phyloP scores from a whole-genome alignment of 768 basidiomycete species.

The Leucogyrophana mollusca region DNA sequence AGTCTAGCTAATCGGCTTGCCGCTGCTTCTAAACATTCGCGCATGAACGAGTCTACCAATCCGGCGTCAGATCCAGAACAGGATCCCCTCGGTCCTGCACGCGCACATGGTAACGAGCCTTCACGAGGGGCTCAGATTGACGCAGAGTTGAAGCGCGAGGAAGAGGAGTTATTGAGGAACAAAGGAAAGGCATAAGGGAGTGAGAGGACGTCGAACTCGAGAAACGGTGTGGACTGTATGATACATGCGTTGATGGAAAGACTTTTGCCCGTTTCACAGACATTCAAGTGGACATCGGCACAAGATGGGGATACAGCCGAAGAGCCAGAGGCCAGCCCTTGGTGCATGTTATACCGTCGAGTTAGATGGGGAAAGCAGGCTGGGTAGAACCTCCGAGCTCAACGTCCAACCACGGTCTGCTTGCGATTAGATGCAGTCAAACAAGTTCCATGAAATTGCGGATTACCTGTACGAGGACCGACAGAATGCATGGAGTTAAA shows the following conservation, averaged over 20 bases:
- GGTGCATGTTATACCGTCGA: no score
- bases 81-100: constrained; percentile 50
- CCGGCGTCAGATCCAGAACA: constrained; percentile 28
- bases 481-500: constrained; percentile 27
- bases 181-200: constrained; percentile 37
- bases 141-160: constrained; percentile 51
- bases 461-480: not conserved
- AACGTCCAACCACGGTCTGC: no score
- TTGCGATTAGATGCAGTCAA: no score
- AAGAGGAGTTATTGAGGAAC: constrained; percentile 43
- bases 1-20: constrained; percentile 37
- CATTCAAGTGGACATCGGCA: no score
- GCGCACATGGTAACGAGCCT: constrained; percentile 55
- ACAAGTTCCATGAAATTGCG: no score
- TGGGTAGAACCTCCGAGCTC: no score
- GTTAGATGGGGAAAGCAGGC: no score
- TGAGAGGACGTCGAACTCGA: not conserved
- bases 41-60: constrained; percentile 31
- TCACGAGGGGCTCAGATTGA: constrained; percentile 60
- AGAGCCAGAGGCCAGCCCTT: no score
- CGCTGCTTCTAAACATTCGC: constrained; percentile 31
- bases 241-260: no score
- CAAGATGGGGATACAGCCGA: no score
- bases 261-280: no score
- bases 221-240: not conserved